Evolutionary conservation across 2,329 filamentous ascomycete genomes (phyloP).

Genomic region (Fusarium dimerum): DNA sequence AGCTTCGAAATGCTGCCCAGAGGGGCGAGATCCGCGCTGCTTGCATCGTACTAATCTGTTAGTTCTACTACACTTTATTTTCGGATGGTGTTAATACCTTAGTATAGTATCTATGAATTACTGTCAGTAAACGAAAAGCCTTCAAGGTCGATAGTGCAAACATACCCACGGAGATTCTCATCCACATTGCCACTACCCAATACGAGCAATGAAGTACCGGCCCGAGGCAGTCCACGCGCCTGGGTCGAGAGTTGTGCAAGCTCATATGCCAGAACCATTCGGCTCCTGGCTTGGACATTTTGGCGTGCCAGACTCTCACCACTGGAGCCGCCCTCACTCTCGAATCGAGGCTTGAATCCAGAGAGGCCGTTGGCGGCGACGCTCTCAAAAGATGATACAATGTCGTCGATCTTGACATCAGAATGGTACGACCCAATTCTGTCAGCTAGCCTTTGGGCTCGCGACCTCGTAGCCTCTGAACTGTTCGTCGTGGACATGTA

Average conservation of each 20-base stretch:
- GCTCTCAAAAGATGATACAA: conserved; percentile 49
- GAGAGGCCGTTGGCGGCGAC: conserved; percentile 57
- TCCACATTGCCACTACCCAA: conserved; percentile 27
- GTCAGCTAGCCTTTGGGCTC: conserved; percentile 61
- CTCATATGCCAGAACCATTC: conserved; percentile 1
- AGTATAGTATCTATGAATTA: neutral
- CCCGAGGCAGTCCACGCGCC: conserved; percentile 16
- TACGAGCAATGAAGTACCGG: conserved; percentile 22
- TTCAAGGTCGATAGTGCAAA: neutral
- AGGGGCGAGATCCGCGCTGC: conserved; percentile 57
- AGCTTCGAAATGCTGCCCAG: conserved; percentile 59
- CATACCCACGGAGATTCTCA: neutral
- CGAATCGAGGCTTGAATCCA: conserved; percentile 51
- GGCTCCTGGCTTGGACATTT: neutral
- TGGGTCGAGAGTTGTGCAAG: conserved; percentile 40
- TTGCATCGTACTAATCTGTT: conserved; percentile 43
- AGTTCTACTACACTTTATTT: too few relatives aligned
- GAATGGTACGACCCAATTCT: conserved; percentile 72
- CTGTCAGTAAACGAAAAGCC: neutral
- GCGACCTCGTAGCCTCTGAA: conserved; percentile 63
- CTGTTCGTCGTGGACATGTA: conserved; percentile 69
- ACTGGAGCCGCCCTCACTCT: conserved; percentile 58
- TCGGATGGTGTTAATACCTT: neutral
- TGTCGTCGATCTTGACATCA: conserved; percentile 72
- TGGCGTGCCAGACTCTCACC: neutral